Conservation (phyloP, 2,329 filamentous ascomycete species). For the Phaeosphaeria sp. region DNA sequence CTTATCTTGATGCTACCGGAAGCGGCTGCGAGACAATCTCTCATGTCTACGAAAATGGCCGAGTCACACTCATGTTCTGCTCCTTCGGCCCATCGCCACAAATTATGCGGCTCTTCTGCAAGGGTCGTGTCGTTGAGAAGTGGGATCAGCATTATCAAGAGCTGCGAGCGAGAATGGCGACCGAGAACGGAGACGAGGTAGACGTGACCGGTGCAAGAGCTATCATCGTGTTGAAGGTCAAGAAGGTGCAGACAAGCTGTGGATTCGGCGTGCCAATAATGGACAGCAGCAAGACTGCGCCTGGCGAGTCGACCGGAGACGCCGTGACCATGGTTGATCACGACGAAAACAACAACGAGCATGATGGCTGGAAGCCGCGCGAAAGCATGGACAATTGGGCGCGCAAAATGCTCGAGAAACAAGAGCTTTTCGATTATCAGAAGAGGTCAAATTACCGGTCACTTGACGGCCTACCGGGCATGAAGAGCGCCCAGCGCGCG, state of each 20-base stretch:
- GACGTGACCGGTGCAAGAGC: slow-evolving; percentile 53
- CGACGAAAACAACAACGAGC: slow-evolving; percentile 15
- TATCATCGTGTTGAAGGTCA: slow-evolving; percentile 67
- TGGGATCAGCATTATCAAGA: slow-evolving; percentile 53
- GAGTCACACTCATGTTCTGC: slow-evolving; percentile 77
- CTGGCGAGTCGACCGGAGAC: slow-evolving; percentile 14
- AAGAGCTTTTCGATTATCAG: slow-evolving; percentile 63
- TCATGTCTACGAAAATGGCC: slow-evolving; percentile 78
- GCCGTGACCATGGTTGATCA: slow-evolving; percentile 30
- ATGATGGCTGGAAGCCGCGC: slow-evolving; percentile 47
- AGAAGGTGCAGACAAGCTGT: slow-evolving; percentile 70
- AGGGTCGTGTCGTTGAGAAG: slow-evolving; percentile 65
- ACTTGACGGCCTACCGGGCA: slow-evolving; percentile 32
- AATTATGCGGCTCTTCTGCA: slow-evolving; percentile 71
- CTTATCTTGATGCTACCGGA: slow-evolving; percentile 77
- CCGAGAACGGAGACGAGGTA: slow-evolving; percentile 32
- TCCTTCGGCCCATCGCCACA: slow-evolving; percentile 66
- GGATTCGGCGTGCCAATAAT: slow-evolving; percentile 69
- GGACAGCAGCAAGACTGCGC: slow-evolving; percentile 1
- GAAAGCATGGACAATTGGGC: slow-evolving; percentile 63
- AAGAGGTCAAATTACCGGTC: slow-evolving; percentile 58
- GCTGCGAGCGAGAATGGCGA: slow-evolving; percentile 52
- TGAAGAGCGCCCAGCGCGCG: slow-evolving; percentile 57
- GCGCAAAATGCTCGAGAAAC: slow-evolving; percentile 56
- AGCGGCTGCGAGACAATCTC: slow-evolving; percentile 78